Evolutionary conservation across 2,329 filamentous ascomycete species (phyloP).

Genomic region (Ceratocystis destructans): DNA sequence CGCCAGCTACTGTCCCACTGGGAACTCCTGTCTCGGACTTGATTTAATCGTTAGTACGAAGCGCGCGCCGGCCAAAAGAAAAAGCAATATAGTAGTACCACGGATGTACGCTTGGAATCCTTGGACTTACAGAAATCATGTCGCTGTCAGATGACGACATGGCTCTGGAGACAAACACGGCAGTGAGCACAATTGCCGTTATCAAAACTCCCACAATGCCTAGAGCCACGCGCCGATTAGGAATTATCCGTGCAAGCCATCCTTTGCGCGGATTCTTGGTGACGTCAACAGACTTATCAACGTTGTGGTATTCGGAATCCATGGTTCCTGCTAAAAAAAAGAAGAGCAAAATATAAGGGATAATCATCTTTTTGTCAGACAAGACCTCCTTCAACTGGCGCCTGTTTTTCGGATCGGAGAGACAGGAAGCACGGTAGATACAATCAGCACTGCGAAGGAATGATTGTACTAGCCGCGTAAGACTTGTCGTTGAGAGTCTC

Average conservation of each 20-base stretch:
- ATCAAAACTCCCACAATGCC: neutral
- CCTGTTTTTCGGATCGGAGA: neutral
- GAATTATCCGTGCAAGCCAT: neutral
- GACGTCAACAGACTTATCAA: neutral
- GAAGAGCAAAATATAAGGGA: neutral
- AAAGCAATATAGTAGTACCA: too few species aligned
- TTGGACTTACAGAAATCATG: neutral
- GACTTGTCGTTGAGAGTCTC: neutral
- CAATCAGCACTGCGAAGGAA: neutral
- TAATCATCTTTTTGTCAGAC: neutral
- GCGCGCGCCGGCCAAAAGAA: neutral
- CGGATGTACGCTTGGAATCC: too few species aligned
- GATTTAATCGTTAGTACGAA: neutral
- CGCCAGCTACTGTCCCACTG: neutral
- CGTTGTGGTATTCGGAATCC: neutral
- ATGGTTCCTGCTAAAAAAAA: neutral
- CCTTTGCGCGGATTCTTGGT: neutral
- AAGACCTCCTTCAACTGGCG: too few species aligned
- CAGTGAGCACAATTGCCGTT: neutral
- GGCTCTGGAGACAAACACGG: neutral
- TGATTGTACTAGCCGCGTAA: neutral
- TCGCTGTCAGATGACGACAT: neutral
- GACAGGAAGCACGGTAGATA: neutral
- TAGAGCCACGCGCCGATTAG: neutral
- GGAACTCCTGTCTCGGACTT: slow-evolving; percentile 12